These are phyloP conservation scores for Mycena amicta DNA, from an alignment of 768 basidiomycete genomes.

Conservation along the genomic window DNA sequence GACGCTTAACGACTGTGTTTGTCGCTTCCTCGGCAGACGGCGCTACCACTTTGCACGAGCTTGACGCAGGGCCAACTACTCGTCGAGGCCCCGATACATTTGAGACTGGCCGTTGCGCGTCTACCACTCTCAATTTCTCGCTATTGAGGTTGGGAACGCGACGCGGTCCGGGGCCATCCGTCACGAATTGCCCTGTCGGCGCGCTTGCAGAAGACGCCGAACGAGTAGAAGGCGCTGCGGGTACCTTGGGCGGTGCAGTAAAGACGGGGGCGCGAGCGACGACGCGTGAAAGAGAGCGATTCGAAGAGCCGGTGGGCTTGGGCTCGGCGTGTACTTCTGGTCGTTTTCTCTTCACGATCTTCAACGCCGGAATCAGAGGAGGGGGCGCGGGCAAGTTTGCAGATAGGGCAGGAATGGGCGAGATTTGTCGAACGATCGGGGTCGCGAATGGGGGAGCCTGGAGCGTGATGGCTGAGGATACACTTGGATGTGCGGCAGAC, in stretches of 20 bases:
- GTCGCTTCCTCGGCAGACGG: neutral
- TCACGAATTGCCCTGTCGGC: conserved; percentile 14
- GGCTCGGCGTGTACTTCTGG: no score
- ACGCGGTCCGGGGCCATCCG: conserved; percentile 35
- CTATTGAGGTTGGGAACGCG: conserved; percentile 32
- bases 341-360: conserved; percentile 46
- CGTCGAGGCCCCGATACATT: conserved; percentile 15
- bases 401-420: conserved; percentile 16
- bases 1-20: conserved; percentile 11
- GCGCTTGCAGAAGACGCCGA: neutral
- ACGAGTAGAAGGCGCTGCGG: neutral
- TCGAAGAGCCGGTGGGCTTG: conserved; percentile 21
- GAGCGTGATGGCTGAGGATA: conserved; percentile 1
- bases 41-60: conserved; percentile 5
- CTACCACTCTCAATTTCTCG: conserved; percentile 3
- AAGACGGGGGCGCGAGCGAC: neutral
- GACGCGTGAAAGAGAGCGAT: conserved; percentile 5
- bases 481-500: neutral
- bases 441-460: conserved; percentile 15
- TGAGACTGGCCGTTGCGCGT: neutral
- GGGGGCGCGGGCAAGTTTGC: no score
- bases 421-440: conserved; percentile 7
- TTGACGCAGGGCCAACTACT: conserved; percentile 2
- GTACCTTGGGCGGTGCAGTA: neutral
- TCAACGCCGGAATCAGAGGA: conserved; percentile 45